A percentile compares a stretch with the other conserved stretches of the same genome.
These are phyloP conservation scores for Neckera pumila DNA, from an alignment of 225 moss, liverwort and hornwort genomes.

Conservation along the genomic window DNA sequence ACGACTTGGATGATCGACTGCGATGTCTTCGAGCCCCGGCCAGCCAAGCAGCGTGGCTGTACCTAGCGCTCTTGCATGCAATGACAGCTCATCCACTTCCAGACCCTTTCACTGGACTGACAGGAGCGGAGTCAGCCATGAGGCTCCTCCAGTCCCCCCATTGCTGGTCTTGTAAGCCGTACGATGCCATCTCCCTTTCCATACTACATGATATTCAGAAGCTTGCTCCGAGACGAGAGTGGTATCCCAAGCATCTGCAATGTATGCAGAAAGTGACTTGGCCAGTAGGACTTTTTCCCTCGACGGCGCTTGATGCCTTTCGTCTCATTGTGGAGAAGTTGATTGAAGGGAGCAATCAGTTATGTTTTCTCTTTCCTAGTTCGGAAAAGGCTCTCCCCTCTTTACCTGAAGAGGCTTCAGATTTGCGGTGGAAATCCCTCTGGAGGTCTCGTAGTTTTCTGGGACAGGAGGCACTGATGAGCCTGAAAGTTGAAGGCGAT, in stretches of 20 bases:
- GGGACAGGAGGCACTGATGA: conserved; percentile 6
- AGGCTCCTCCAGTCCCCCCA: conserved; percentile 22
- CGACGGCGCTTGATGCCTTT: conserved; percentile 7
- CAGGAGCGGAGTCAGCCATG: conserved; percentile 30
- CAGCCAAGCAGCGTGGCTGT: conserved; percentile 22
- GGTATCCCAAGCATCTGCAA: background rate
- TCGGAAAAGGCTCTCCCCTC: background rate
- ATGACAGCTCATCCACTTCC: conserved; percentile 13
- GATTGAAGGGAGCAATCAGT: background rate
- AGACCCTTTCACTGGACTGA: conserved; percentile 31
- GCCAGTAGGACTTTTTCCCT: background rate
- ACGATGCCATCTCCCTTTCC: background rate
- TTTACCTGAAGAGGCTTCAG: background rate
- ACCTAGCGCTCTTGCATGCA: conserved; percentile 24
- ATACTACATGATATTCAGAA: background rate
- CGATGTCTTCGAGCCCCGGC: conserved; percentile 10
- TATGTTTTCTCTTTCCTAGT: conserved; percentile 1
- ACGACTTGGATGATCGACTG: conserved; percentile 20
- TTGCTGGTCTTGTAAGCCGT: conserved; percentile 29
- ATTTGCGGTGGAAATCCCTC: background rate
- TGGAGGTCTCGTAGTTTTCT: conserved; percentile 10
- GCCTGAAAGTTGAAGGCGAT: background rate
- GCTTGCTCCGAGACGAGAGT: background rate
- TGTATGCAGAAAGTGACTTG: conserved; percentile 14
- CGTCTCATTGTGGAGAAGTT: conserved; percentile 2